Evolutionary conservation across 305 asterid species (phyloP), one percentile per base, ranked within the genome.

Genomic region (Fraxinus albicans): DNA sequence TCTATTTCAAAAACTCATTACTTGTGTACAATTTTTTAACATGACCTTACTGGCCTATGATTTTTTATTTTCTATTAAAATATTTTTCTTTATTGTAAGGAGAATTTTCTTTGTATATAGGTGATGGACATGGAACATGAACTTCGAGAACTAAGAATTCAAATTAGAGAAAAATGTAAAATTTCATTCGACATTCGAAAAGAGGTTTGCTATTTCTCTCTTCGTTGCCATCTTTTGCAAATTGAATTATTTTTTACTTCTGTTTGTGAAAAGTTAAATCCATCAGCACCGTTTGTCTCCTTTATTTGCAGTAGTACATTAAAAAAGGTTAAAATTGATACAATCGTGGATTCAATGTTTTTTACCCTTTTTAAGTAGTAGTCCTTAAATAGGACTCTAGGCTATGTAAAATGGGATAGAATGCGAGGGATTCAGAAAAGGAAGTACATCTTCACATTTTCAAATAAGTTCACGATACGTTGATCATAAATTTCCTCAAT

Each of bases 61-160:
- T 19, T 60, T 60, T 60, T 38, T 36, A 78, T 80, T 55, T 73
- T 69, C 44, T n/a, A 63, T 78, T 82, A 12, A 2, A 12, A 78
- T 19, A 31, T 78, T 79, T 33, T 36, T 27, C 53, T 8, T 17
- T 6, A 34, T 76, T 82, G 70, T 76, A 79, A 67, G 27, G 15
- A 21, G 36, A 34, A 72, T 67, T 27, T 5, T 35, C 19, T 31
- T 34, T 78, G 35, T 80, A 55, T 89, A 86, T 83, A 96, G 99
- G 98, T 96, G 60, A 93, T 89, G 86, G 99, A 94, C 89, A 94
- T 94, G 99, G 98, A 96, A 85, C 93, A 92, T 75, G 98, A 96
- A 85, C 92, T 96, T 81, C 92, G 91, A 81, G 99, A 93, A 34
- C 88, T 96, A 81, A 91, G 97, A 86, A 83, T 90, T 82, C 98